Percentiles rank a stretch among this genome's conserved stretches.
Conservation (phyloP, 805 yeast species). For the Saccharomycopsis javanensis region DNA sequence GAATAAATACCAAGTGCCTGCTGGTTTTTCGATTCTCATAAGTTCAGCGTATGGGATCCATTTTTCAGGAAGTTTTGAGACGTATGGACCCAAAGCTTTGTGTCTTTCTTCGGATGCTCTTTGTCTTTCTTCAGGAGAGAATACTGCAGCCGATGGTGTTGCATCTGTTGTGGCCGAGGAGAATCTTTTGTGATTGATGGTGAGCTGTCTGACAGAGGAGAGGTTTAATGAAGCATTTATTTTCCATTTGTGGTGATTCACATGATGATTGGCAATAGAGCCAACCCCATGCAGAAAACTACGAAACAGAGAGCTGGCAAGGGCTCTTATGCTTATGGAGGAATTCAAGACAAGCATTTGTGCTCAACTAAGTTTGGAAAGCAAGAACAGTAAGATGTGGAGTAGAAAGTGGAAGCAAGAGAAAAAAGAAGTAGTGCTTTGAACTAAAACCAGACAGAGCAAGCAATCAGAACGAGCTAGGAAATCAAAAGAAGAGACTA, state of each 20-base stretch:
- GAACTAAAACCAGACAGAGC: too few species aligned
- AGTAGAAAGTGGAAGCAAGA: too few species aligned
- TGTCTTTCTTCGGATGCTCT: slow-evolving; percentile 43
- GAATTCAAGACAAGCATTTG: neutral
- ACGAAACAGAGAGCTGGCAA: neutral
- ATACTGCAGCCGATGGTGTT: neutral
- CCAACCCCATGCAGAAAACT: neutral
- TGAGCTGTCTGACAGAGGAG: neutral
- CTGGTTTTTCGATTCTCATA: slow-evolving; percentile 89
- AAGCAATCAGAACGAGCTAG: too few species aligned
- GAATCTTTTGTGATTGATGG: slow-evolving; percentile 6
- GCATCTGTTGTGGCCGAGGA: neutral
- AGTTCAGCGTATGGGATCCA: slow-evolving; percentile 88
- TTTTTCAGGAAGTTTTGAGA: slow-evolving; percentile 55
- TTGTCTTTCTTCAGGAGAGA: slow-evolving; percentile 13
- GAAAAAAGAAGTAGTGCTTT: too few species aligned
- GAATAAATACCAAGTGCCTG: slow-evolving; percentile 79
- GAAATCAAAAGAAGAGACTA: too few species aligned
- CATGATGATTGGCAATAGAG: too few species aligned
- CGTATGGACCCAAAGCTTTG: slow-evolving; percentile 39
- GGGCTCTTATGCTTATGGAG: neutral
- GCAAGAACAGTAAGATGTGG: too few species aligned
- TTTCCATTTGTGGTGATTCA: neutral
- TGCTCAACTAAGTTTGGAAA: too few species aligned
- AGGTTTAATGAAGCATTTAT: too few species aligned